Base-by-base conservation (phyloP, 2,329 filamentous ascomycete genomes). In the Colletotrichum acutatum region DNA sequence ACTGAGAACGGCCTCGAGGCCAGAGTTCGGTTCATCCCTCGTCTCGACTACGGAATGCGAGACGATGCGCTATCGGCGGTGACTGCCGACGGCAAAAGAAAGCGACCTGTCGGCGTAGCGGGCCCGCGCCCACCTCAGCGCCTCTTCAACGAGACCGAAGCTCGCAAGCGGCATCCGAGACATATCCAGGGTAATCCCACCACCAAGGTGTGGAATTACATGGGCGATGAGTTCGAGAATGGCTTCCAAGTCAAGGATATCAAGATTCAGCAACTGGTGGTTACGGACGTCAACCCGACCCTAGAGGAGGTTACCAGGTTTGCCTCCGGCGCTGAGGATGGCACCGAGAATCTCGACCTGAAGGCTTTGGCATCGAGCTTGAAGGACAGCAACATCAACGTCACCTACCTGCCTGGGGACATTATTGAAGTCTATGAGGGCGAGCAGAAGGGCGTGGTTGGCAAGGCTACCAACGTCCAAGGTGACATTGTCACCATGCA, bases 281-380 rank as follows among this genome's bases (percentile, higher is more conserved):
- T 94, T 34, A 95, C 95, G 76, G 93, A 97, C 77, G 95, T 99
- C 68, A 97, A 97, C 80, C 97, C 97, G 0, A 94, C 93, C 1
- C 88, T 99, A 32, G 97, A 98, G 80, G 97, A 99, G 82, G 94
- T 98, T 59, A 97, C 95, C n/a, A 93, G 92, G 79, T 98, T 99
- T 81, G 94, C 95, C 19, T 92, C 94, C 32, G 94, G 94, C 11
- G 92, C 92, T 22, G 95, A 97, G 76, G 97, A 98, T 80, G 97
- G 97, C 22, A 95, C 95, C 0, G 95, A 98, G 78, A 97, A 97
- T 76, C 89, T 99, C 46, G 97, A 99, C 83, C 89, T 99, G 56
- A 93, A 95, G 78, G 95, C 96, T 1, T 88, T 99, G 66, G 95
- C 96, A 9, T 94, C 95, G 61, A 98, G 95, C 76, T 86, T 98